Base-by-base conservation (phyloP, 495 filamentous ascomycete genomes). In the Lindgomyces ingoldianus region DNA sequence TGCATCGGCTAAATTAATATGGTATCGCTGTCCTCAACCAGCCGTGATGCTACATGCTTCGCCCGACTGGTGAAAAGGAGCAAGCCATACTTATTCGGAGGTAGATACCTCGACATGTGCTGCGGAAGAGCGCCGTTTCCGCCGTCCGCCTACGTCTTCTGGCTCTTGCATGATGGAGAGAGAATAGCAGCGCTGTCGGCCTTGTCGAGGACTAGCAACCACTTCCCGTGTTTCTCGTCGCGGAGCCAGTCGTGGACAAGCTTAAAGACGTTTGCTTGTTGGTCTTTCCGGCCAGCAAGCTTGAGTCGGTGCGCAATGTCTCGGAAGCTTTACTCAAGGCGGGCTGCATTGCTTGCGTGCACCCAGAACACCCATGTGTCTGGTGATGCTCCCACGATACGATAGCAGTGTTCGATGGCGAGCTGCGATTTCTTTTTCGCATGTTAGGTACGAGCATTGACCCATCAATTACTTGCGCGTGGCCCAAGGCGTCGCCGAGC, bases 201-300 rank as follows among this genome's bases (percentile, higher is more conserved):
- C 54, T 81, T 83, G 64, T 85, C 81, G 24, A 84, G 70, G 19
- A 82, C 69, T 59, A 84, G 55, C 18, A 82, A 53, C 81, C 81
- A 85, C 6, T 56, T 57, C n/a, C 76, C 75, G 46, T 70, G 72
- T 0, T n/a, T 73, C 54, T 73, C 65, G 12, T 69, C 46, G 16
- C 68, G 61, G 2, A 83, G 72, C 77, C 78, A 81, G 8, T 67
- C 55, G 14, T 65, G 56, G 11, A 80, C 70, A 14, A 79, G 64
- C 29, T 64, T 25, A 12, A 79, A 45, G 1, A 74, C 57, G 52
- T 80, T 69, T 11, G 39, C 52, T 19, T 77, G 60, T 10, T 74
- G 63, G 55, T 77, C 68, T 4, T 76, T 65, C 44, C 68, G 57
- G 3, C 62, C 61, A 49, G 26, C 1, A 4, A 71, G n/a, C 54